Conservation (phyloP, 1,139 yeast genomes). For the Candida gigantensis region DNA sequence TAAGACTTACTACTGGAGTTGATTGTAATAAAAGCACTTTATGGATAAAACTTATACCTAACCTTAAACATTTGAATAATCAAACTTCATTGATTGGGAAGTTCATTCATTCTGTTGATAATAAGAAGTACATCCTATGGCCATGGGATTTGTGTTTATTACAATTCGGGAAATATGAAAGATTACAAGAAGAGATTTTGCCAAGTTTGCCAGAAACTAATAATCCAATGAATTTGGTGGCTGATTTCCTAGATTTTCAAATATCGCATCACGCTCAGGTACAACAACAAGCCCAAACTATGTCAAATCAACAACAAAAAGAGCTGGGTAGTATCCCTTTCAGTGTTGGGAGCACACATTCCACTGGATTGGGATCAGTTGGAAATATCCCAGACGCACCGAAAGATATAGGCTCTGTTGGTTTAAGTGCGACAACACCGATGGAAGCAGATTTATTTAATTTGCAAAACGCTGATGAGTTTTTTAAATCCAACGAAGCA, state of each 20-base stretch:
- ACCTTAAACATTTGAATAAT: conserved; percentile 65
- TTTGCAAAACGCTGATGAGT: conserved; percentile 20
- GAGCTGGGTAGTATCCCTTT: conserved; percentile 17
- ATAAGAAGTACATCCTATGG: conserved; percentile 66
- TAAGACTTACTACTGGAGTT: conserved; percentile 57
- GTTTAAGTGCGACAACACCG: conserved; percentile 19
- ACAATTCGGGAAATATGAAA: conserved; percentile 45
- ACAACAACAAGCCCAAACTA: conserved; percentile 11
- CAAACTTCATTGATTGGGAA: conserved; percentile 64
- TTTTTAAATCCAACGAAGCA: conserved; percentile 11
- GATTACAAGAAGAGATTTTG: conserved; percentile 3
- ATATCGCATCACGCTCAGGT: conserved; percentile 24
- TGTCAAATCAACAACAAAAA: conserved; percentile 14
- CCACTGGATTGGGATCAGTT: conserved; percentile 26
- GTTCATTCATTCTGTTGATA: conserved; percentile 52
- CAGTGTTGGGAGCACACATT: conserved; percentile 29
- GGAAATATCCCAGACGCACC: conserved; percentile 23
- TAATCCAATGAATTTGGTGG: conserved; percentile 37
- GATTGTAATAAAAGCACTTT: conserved; percentile 21
- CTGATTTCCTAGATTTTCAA: conserved; percentile 39
- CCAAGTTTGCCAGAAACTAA: conserved; percentile 6
- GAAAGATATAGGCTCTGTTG: conserved; percentile 16
- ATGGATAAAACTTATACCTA: conserved; percentile 74
- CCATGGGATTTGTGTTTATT: conserved; percentile 65
- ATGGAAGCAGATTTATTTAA: conserved; percentile 28